phyloP scores from a whole-genome alignment of 2,329 filamentous ascomycete genomes.

The Arthrinium puccinioides region DNA sequence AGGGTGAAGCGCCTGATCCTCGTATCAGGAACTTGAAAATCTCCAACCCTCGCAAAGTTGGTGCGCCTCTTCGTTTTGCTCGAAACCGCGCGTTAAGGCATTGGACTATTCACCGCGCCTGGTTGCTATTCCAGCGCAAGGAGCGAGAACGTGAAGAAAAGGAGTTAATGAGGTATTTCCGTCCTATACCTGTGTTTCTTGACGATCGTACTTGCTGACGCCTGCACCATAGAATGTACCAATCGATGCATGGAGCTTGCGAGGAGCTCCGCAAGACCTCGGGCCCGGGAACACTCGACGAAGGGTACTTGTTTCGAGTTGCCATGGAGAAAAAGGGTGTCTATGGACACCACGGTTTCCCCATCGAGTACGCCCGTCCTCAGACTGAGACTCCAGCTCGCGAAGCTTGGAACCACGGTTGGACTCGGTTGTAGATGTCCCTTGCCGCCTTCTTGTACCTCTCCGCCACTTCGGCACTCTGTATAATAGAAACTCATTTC shows the following conservation, averaged over 20 bases:
- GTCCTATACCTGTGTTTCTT: constrained; percentile 24
- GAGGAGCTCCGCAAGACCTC: constrained; percentile 67
- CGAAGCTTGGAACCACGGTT: constrained; percentile 87
- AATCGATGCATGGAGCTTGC: constrained; percentile 76
- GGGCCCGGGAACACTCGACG: constrained; percentile 48
- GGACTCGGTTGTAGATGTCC: constrained; percentile 58
- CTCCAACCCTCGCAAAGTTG: constrained; percentile 43
- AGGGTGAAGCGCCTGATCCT: constrained; percentile 29
- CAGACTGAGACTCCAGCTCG: constrained; percentile 77
- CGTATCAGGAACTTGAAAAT: constrained; percentile 37
- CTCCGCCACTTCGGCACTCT: too few species aligned
- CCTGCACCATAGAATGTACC: constrained; percentile 46
- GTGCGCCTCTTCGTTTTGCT: constrained; percentile 74
- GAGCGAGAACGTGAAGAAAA: constrained; percentile 55
- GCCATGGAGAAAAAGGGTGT: constrained; percentile 89
- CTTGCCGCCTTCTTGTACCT: too few species aligned
- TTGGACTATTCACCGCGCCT: constrained; percentile 98
- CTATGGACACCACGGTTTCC: constrained; percentile 64
- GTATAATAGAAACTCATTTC: too few species aligned
- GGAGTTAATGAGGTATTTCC: constrained; percentile 58
- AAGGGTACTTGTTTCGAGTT: constrained; percentile 73
- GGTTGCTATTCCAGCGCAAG: constrained; percentile 71
- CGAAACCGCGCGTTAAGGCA: constrained; percentile 84
- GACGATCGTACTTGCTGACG: constrained; percentile 5
- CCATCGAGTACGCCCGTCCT: constrained; percentile 82